Percentiles rank a stretch among this genome's conserved stretches.
phyloP scores from a whole-genome alignment of 495 filamentous ascomycete genomes.

The Xylaria castorea region DNA sequence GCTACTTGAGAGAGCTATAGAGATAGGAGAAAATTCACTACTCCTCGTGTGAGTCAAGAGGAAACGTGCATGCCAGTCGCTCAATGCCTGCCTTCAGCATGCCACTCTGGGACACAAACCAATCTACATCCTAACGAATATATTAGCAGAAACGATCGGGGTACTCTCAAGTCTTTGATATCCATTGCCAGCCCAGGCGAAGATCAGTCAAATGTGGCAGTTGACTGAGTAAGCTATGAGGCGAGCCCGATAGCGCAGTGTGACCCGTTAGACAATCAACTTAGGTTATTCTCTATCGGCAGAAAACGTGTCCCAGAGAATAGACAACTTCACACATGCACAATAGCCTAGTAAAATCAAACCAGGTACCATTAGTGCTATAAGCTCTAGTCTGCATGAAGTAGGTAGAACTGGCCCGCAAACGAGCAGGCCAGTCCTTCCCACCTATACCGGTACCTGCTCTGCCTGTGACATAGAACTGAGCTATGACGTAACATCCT shows the following conservation, averaged over 20 bases:
- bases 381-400: not conserved
- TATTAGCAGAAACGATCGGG: not conserved
- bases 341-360: not conserved
- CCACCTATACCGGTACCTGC: not conserved
- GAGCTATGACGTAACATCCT: not conserved
- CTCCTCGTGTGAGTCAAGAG: not conserved
- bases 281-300: not conserved
- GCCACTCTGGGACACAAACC: not conserved
- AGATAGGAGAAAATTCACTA: too few relatives aligned
- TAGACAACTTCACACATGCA: not conserved
- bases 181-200: not conserved
- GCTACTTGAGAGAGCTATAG: too few relatives aligned
- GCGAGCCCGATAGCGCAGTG: not conserved
- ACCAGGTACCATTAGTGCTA: not conserved
- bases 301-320: not conserved
- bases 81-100: not conserved
- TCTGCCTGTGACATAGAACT: not conserved
- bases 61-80: not conserved
- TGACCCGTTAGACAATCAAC: too few relatives aligned
- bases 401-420: not conserved
- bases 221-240: not conserved
- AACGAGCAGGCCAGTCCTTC: not conserved
- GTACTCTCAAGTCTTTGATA: not conserved
- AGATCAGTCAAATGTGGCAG: not conserved
- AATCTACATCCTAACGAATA: not conserved